phyloP scores from a whole-genome alignment of 2,329 filamentous ascomycete species.

The Dendrostoma leiphaemia region DNA sequence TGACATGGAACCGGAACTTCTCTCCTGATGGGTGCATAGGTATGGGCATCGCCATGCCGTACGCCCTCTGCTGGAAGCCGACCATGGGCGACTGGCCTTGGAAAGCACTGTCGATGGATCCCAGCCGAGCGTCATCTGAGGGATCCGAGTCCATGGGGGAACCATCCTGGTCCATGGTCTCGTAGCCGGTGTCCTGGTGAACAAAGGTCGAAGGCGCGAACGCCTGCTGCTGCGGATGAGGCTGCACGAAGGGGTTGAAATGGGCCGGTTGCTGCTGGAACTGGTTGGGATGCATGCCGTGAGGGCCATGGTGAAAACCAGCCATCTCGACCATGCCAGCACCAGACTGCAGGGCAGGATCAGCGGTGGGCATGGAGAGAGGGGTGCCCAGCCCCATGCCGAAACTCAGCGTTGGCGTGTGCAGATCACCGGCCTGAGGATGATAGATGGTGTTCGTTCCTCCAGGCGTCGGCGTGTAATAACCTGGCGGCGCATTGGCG shows the following conservation, averaged over 20 bases:
- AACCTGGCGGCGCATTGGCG: slow-evolving; percentile 74
- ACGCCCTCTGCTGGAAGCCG: slow-evolving; percentile 50
- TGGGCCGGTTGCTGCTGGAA: slow-evolving; percentile 63
- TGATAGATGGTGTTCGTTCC: slow-evolving; percentile 80
- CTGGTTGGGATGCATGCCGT: slow-evolving; percentile 41
- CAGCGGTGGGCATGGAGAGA: slow-evolving; percentile 71
- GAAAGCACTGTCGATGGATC: slow-evolving; percentile 59
- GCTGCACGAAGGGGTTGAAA: slow-evolving; percentile 70
- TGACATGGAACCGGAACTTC: slow-evolving; percentile 86
- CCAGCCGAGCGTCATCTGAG: slow-evolving; percentile 45
- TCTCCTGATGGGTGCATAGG: slow-evolving; percentile 55
- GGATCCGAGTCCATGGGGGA: slow-evolving; percentile 62
- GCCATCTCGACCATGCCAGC: slow-evolving; percentile 62
- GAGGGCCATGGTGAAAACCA: slow-evolving; percentile 55
- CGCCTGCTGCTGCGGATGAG: slow-evolving; percentile 52
- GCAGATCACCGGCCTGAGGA: slow-evolving; percentile 79
- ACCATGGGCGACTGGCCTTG: slow-evolving; percentile 60
- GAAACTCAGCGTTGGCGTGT: slow-evolving; percentile 74
- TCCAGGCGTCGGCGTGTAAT: slow-evolving; percentile 85
- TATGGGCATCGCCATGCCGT: slow-evolving; percentile 44
- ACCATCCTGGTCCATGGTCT: slow-evolving; percentile 73
- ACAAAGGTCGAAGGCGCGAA: slow-evolving; percentile 80
- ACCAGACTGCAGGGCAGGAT: slow-evolving; percentile 60
- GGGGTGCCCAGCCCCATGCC: slow-evolving; percentile 79
- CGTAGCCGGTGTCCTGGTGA: slow-evolving; percentile 77